Evolutionary conservation across 176 grass and related monocot genomes (phyloP), one percentile per base, ranked within the genome.

Genomic region (Avena sativa): DNA sequence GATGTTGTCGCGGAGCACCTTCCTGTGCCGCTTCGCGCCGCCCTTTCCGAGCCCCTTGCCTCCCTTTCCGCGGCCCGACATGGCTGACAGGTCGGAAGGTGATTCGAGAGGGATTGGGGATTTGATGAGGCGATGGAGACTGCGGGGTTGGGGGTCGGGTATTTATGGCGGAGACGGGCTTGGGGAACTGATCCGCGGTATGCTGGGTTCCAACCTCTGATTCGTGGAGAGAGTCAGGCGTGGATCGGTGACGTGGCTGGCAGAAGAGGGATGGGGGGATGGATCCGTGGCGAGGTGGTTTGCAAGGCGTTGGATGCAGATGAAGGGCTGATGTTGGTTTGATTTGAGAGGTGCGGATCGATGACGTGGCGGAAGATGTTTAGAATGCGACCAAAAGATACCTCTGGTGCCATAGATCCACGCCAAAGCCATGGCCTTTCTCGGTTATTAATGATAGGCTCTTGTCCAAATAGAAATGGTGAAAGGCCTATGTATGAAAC

Each of bases 11-110:
- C 91, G 89, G 16, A 95, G 94, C 23, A 95, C 89, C 87, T 95
- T 95, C n/a, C 91, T 36, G 67, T 95, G 94, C 0, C 94, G 78
- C 91, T 95, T 95, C 4, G 94, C 91, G 3, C 91, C 94, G 25
- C 94, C 94, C 91, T 95, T 95, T 3, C 89, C 89, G 47, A 97
- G 51, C 3, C 94, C 94, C 86, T 97, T 97, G 48, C 90, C 94
- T 85, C 94, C 94, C 86, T 97, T 97, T 9, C 94, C 91, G 2
- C 87, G 94, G 21, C 94, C 89, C 10, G 91, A 96, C 91, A 93
- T 93, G 80, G 84, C 72, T 77, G 23, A 19, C 2, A 57, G 55
- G 17, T 50, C 12, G 15, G 16, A 19, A 57, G 13, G 51, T 53
- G 55, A 19, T 56, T 57, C 4, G 55, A 57, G 6, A 8, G 55